phyloP scores from a whole-genome alignment of 2,329 filamentous ascomycete species.

The Aspergillus unguis region DNA sequence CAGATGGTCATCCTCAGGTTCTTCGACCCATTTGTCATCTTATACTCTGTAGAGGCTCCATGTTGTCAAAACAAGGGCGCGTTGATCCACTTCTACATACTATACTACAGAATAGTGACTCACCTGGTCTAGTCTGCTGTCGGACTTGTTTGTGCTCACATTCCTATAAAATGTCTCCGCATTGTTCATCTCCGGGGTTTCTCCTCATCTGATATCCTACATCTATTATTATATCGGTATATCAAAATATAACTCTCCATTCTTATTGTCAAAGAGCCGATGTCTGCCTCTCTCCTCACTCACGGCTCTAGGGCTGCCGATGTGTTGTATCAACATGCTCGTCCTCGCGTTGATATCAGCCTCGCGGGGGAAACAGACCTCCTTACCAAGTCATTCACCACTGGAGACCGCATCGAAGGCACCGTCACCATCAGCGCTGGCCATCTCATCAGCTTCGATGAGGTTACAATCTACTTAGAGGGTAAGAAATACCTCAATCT shows the following conservation, averaged over 20 bases:
- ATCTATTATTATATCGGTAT: too few relatives aligned
- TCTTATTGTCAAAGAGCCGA: background rate
- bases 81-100: background rate
- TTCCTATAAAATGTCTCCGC: background rate
- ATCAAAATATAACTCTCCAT: too few relatives aligned
- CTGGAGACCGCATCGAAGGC: slow-evolving; percentile 56
- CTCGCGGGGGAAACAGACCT: slow-evolving; percentile 30
- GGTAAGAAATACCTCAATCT: slow-evolving; percentile 36
- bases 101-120: background rate
- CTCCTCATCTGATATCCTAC: too few relatives aligned
- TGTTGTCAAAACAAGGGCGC: slow-evolving; percentile 5
- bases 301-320: slow-evolving; percentile 28
- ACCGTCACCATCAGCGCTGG: slow-evolving; percentile 49
- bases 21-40: slow-evolving; percentile 2
- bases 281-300: slow-evolving; percentile 27
- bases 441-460: slow-evolving; percentile 56
- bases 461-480: slow-evolving; percentile 57
- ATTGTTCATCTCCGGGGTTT: background rate
- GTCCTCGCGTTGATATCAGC: slow-evolving; percentile 31
- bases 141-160: too few relatives aligned
- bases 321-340: slow-evolving; percentile 24
- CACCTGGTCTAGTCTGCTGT: too few relatives aligned
- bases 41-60: background rate
- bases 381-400: slow-evolving; percentile 52
- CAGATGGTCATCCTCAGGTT: too few relatives aligned